Base-by-base conservation (phyloP, 805 yeast genomes). In the Phaffomyces antillensis region DNA sequence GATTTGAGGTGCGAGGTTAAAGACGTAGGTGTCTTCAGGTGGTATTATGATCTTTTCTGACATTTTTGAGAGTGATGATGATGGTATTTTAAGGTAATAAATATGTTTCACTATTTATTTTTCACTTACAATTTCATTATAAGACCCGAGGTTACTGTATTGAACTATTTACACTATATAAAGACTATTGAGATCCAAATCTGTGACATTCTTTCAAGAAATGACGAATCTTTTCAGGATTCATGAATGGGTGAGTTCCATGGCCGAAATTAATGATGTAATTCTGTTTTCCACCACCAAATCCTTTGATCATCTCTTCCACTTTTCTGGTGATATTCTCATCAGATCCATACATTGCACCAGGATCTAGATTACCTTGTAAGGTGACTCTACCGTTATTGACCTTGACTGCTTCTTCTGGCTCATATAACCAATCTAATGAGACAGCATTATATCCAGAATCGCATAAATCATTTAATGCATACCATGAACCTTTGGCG, bases 221-320 rank as follows among this genome's bases (percentile, higher is more conserved):
- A 66, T 79, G 86, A 48, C 78, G 81, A 50, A 93, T 77, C 63
- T 84, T 84, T 52, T 86, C 96, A 11, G 98, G 96, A 52, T 87
- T 84, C 96, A 93, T 89, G 67, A 86, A 88, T 20, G 99, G 99
- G 63, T 89, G 97, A 20, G 99, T 93, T 16, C 99, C 99, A 58
- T 93, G 99, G 39, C 99, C 99, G 60, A 93, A 86, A 70, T 93
- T 93, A 55, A 91, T 83, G 53, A 93, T 91, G 68, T 93, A 93
- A 58, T 83, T 76, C 59, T 86, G 79, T 65, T 88, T 88, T 20
- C 96, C 96, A 38, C 95, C 95, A n/a, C 93, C 93, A 61, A 93
- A 93, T 7, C 90, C 95, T 47, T 72, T 63, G 49, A 93, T 83
- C 99, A 93, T 93, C 52, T 73, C 74, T 66, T 86, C 86, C 16